Base-by-base conservation (phyloP, 2,329 filamentous ascomycete genomes). In the Colletotrichum sp. region DNA sequence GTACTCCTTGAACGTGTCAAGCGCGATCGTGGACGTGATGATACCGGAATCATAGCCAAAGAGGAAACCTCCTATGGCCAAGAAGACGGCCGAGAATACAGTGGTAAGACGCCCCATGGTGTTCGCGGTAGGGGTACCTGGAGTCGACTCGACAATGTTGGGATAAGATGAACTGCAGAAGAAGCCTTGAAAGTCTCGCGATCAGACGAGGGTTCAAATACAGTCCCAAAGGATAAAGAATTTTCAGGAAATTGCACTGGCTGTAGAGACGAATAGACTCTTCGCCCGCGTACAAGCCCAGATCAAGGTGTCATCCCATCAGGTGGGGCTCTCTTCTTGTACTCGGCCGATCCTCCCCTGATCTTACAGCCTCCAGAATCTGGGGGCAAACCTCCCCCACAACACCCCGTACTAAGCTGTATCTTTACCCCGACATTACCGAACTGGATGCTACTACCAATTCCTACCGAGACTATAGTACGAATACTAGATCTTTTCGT, bases 11-110 rank as follows among this genome's bases (percentile, higher is more conserved):
- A 82, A 82, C 30, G 77, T 73, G 4, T 77, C 76, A 4, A 81
- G 77, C 21, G 78, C 78, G 60, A 82, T 81, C 28, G 79, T 81
- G 4, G 80, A 81, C 24, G 85, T 87, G 57, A 89, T 83, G 60
- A 89, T 84, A 52, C 86, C 87, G 1, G 86, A 88, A 71, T 89
- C 88, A 79, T 89, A 89, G 28, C 88, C 88, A 55, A 89, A 82
- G 12, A 82, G 79, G 71, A 82, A 81, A 75, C 80, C 80, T 61
- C 80, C 79, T 16, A 81, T 74, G 28, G 79, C 79, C 30, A 81
- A 64, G 43, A 81, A 82, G 68, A 77, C 77, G 64, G 78, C 80
- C 12, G 79, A 80, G 26, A 71, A 61, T 16, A 71, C 72, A 6
- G 72, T 74, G 9, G 72, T 74, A 1, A 71, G 60, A 16, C 36